Base-by-base conservation (phyloP, 148 eudicot genomes). In the Silene uniflora region DNA sequence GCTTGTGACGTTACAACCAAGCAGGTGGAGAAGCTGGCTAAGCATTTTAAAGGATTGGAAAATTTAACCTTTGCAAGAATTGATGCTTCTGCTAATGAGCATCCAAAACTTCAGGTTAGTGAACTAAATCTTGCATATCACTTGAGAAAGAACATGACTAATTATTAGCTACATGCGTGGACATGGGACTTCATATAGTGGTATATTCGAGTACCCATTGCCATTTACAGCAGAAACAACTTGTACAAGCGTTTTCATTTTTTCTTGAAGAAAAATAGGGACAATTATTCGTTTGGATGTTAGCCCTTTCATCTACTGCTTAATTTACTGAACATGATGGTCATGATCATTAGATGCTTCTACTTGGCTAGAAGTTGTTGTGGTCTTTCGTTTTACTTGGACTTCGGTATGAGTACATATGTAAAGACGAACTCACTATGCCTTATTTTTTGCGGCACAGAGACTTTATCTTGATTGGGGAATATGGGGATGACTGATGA, bases 1-100 rank as follows among this genome's bases (percentile, higher is more conserved):
- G 82, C 69, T 72, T 90, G 98, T 84, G 96, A 91, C 67, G 63
- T 90, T 67, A 84, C 90, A 54, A 89, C 88, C 85, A 91, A 91
- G 84, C 89, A 90, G 81, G 86, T 94, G 25, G 98, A 91, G 85
- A 94, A 94, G 86, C 81, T 94, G 84, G 96, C 96, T 24, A 91
- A 94, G 85, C 97, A 94, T 86, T 94, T 91, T 73, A 88, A 84
- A 83, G 97, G 93, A 23, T 81, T 91, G 86, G 89, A 89, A 10
- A 81, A 76, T 78, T 80, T 94, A 21, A 70, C 84, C 65, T 89
- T 94, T 84, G 96, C 88, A 39, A 89, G 83, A 76, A 88, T 94
- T 47, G 98, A 94, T 82, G 97, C 89, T 82, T 89, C 96, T 55
- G 82, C 78, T 54, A 94, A 94, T 75, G 98, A 94, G 80, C 98